A percentile compares a stretch with the other conserved stretches of the same genome.
Evolutionary conservation across 371 early-diverging fungal genomes (phyloP).

Genomic region (Amoeboradix gromovi): DNA sequence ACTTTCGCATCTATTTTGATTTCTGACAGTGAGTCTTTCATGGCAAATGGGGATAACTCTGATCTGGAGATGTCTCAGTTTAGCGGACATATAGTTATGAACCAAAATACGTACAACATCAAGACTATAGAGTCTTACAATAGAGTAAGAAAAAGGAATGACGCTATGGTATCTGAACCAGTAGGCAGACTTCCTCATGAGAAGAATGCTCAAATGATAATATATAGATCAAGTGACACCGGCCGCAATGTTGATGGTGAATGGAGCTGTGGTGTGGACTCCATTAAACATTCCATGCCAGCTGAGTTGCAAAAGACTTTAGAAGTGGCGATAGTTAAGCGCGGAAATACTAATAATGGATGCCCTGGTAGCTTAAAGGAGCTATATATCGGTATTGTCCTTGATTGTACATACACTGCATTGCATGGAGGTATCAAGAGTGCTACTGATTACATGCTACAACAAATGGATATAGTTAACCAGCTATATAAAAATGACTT

Average conservation of each 20-base stretch:
- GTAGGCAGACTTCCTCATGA: background rate
- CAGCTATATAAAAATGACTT: constrained; percentile 63
- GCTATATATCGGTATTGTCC: constrained; percentile 11
- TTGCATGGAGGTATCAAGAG: constrained; percentile 8
- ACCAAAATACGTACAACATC: background rate
- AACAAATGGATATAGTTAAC: constrained; percentile 17
- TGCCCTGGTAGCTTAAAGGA: constrained; percentile 8
- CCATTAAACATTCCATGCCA: background rate
- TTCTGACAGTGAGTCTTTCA: background rate
- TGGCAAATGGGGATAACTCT: background rate
- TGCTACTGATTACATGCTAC: constrained; percentile 11
- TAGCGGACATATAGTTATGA: background rate
- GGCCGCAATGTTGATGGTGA: background rate
- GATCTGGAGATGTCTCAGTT: background rate
- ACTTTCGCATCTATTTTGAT: background rate
- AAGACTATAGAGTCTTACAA: background rate
- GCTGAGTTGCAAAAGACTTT: background rate
- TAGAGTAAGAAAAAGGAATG: background rate
- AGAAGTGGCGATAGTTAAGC: background rate
- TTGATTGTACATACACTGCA: constrained; percentile 14
- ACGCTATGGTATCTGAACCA: background rate
- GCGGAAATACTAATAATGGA: constrained; percentile 1
- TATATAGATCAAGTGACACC: background rate
- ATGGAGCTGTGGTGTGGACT: background rate
- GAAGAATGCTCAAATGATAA: background rate